Evolutionary conservation across 108 stramenopile genomes (phyloP), one percentile per base, ranked within the genome.

Genomic region (Bacterosira constricta): DNA sequence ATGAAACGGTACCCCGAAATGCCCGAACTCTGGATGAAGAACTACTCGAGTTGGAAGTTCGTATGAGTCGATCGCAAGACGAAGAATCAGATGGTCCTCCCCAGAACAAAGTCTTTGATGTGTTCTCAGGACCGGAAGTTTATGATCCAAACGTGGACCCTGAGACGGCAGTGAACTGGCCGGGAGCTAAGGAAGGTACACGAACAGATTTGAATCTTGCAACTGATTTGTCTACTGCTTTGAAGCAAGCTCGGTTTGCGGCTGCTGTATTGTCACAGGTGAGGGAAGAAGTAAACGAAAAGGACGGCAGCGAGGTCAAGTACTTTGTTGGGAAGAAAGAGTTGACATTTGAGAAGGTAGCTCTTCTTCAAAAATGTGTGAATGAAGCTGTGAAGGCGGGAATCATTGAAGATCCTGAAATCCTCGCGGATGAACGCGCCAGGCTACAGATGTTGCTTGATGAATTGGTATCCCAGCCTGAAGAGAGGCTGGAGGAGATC

Each of bases 61-160:
- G 85, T 8, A 85, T 95, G 45, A 86, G 83, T 62, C 66, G 66
- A 21, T 80, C 89, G 2, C 81, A 66, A 20, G 88, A 74, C 7
- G 88, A 91, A 73, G 87, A 82, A 51, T 27, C 62, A 15, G 90
- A 83, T 45, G 85, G 81, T 17, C 79, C 82, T n/a, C 18, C 70
- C 11, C 51, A 65, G 55, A 88, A 86, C 47, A 86, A 88, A 29
- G 12, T 89, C 10, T 91, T 91, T 53, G 94, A 95, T 79, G 59
- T 92, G 31, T 83, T 95, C 50, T 90, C 91, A 30, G 94, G 94
- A 12, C 94, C 94, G 20, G 90, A 90, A 66, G 65, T 82, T 13
- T 92, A 92, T 70, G 87, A 91, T 58, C 90, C 88, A 18, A 91
- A 95, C 68, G 90, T 89, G 8, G 94, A 92, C 57, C 85, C 86